Percentiles rank a stretch among this genome's conserved stretches.
Conservation (phyloP, 2,329 filamentous ascomycete genomes). For the Dissoconium aciculare region DNA sequence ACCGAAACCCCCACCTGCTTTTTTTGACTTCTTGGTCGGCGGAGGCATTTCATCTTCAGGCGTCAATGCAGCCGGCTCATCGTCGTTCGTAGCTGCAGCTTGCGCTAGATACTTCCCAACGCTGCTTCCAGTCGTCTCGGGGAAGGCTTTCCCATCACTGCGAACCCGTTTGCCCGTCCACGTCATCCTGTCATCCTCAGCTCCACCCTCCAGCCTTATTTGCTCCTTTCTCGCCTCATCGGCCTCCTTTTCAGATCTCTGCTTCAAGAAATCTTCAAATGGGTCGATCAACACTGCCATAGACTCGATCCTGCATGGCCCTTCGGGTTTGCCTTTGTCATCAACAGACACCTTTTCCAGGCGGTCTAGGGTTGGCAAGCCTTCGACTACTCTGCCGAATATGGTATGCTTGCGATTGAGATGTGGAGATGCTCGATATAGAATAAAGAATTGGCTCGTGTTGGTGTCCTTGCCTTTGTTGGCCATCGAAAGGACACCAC, state of each 20-base stretch:
- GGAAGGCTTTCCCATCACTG: constrained; percentile 42
- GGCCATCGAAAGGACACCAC: constrained; percentile 82
- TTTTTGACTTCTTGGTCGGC: constrained; percentile 58
- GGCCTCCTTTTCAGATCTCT: constrained; percentile 40
- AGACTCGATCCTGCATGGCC: constrained; percentile 68
- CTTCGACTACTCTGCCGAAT: constrained; percentile 73
- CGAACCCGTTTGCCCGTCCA: constrained; percentile 92
- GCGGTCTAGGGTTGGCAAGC: constrained; percentile 47
- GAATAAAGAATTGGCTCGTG: constrained; percentile 87
- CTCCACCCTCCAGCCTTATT: constrained; percentile 49
- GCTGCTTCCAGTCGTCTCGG: constrained; percentile 28
- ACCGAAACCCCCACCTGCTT: constrained; percentile 56
- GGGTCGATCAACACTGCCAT: constrained; percentile 82
- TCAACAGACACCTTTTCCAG: constrained; percentile 69
- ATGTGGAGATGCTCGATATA: constrained; percentile 70
- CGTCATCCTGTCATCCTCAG: constrained; percentile 77
- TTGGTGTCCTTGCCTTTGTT: constrained; percentile 99
- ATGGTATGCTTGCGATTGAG: constrained; percentile 95
- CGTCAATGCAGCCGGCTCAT: constrained; percentile 47
- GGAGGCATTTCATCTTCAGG: constrained; percentile 48
- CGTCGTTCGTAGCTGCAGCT: constrained; percentile 24
- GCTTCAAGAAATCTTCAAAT: constrained; percentile 80
- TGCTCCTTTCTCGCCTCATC: constrained; percentile 50
- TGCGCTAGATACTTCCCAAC: constrained; percentile 74
- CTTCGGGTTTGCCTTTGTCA: constrained; percentile 56